Evolutionary conservation across 2,329 filamentous ascomycete genomes (phyloP), one percentile per base, ranked within the genome.

Genomic region (Ceratocystiopsis sp.): DNA sequence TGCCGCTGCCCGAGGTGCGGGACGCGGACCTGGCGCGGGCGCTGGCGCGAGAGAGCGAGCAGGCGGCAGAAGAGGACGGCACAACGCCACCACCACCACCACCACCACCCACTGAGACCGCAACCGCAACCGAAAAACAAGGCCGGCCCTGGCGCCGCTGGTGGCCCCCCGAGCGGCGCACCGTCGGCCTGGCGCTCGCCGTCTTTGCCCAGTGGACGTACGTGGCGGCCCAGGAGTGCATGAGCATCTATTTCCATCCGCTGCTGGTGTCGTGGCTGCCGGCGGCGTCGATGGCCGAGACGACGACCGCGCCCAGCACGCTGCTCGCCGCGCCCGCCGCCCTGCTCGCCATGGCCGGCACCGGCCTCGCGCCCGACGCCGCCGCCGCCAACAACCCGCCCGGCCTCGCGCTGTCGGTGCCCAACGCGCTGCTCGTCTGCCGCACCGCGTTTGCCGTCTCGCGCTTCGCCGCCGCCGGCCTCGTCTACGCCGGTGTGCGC

Each of bases 401-500:
- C 12, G 66, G 66, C 9, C 69, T 79, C 12, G 56, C 61, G 8
- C 57, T 78, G 7, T 65, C 73, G 0, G 62, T 70, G 1, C 65
- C 78, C 1, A 76, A 81, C 49, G 84, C 81, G 50, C 68, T 84
- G 15, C 73, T 84, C 32, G 66, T 71, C 2, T 72, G 68, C 0
- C 73, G 78, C 53, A 73, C 71, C 33, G 60, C 69, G 16, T 78
- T 76, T 47, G 71, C 74, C 2, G 54, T 73, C 15, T 74, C 73
- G 38, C 67, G 74, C 6, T 78, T 79, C 56, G 55, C 65, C 18
- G 71, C 69, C 3, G 65, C 65, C n/a, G 61, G 62, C 17, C 49
- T 74, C 6, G 53, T 57, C 10, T 77, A 71, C 56, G 64, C 78
- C 45, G 62, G 58, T 0, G 50, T 63, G 18, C 68, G 67, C 52